Percentiles rank a stretch among this genome's conserved stretches.
Conservation (phyloP, 192 early-diverging fungal genomes). For the Rhizoclosmatium sp. region DNA sequence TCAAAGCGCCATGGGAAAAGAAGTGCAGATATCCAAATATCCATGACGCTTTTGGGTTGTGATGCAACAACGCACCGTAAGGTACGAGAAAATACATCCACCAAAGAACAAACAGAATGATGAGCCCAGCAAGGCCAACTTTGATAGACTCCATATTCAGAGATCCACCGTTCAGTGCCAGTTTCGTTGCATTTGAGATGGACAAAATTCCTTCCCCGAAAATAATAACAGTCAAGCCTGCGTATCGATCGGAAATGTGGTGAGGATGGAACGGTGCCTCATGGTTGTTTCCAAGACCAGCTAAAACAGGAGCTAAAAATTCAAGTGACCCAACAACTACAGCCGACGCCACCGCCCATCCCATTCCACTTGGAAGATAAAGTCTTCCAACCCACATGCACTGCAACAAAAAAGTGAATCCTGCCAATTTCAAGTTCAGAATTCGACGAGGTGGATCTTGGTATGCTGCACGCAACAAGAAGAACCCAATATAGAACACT, state of each 20-base stretch:
- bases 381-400: background rate
- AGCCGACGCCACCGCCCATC: background rate
- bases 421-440: slow-evolving; percentile 17
- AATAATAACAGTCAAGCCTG: background rate
- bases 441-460: background rate
- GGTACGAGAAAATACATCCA: slow-evolving; percentile 28
- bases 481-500: slow-evolving; percentile 19
- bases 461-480: slow-evolving; percentile 5
- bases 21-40: slow-evolving; percentile 12
- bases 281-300: background rate
- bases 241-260: slow-evolving; percentile 12
- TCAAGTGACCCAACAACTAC: background rate
- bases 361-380: background rate
- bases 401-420: slow-evolving; percentile 15
- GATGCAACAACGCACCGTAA: slow-evolving; percentile 1
- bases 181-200: slow-evolving; percentile 1
- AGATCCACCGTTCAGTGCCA: background rate
- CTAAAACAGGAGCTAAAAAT: slow-evolving; percentile 2
- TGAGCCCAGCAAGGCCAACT: background rate
- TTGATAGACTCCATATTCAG: background rate
- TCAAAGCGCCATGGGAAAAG: background rate
- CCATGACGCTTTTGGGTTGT: background rate
- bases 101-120: slow-evolving; percentile 17
- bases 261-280: slow-evolving; percentile 15
- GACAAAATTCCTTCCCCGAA: slow-evolving; percentile 1